These are phyloP conservation scores for Sphaerulina musiva DNA, from an alignment of 2,329 filamentous ascomycete genomes.

Conservation along the genomic window DNA sequence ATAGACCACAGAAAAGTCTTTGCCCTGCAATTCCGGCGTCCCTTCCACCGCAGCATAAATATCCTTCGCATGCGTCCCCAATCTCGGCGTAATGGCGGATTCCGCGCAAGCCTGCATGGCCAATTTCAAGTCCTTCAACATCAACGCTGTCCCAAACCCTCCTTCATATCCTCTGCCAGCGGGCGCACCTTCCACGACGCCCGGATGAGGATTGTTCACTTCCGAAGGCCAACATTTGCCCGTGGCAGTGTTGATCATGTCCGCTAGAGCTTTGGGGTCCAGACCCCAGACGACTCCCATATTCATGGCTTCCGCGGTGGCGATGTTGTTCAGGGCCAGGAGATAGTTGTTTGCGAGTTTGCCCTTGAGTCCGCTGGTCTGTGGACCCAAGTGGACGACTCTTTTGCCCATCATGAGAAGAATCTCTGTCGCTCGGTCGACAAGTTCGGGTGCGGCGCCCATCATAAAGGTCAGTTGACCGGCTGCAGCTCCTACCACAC, in stretches of 20 bases:
- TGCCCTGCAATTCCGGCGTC: slow-evolving; percentile 41
- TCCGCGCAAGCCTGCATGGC: slow-evolving; percentile 44
- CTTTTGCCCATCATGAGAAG: slow-evolving; percentile 78
- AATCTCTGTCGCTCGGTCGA: slow-evolving; percentile 60
- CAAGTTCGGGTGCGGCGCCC: slow-evolving; percentile 57
- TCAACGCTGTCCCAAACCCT: slow-evolving; percentile 46
- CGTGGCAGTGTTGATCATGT: slow-evolving; percentile 87
- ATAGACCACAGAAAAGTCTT: slow-evolving; percentile 48
- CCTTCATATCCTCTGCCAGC: slow-evolving; percentile 63
- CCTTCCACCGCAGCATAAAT: slow-evolving; percentile 43
- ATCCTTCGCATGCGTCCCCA: slow-evolving; percentile 42
- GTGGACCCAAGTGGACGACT: slow-evolving; percentile 76
- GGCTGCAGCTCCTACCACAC: slow-evolving; percentile 81
- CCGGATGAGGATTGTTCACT: slow-evolving; percentile 88
- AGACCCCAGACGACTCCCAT: slow-evolving; percentile 58
- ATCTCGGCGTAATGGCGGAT: slow-evolving; percentile 38
- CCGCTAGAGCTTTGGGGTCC: slow-evolving; percentile 62
- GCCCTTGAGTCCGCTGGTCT: slow-evolving; percentile 78
- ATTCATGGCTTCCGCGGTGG: slow-evolving; percentile 61
- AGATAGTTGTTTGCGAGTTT: slow-evolving; percentile 98
- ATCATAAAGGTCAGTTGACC: slow-evolving; percentile 96
- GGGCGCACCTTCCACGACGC: slow-evolving; percentile 70
- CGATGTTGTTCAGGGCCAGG: slow-evolving; percentile 84
- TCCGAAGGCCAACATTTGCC: slow-evolving; percentile 96
- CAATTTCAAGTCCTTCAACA: slow-evolving; percentile 46